A percentile compares a stretch with the other conserved stretches of the same genome.
Evolutionary conservation across 306 rosid species (phyloP).

Genomic region (Leucaena leucocephala): DNA sequence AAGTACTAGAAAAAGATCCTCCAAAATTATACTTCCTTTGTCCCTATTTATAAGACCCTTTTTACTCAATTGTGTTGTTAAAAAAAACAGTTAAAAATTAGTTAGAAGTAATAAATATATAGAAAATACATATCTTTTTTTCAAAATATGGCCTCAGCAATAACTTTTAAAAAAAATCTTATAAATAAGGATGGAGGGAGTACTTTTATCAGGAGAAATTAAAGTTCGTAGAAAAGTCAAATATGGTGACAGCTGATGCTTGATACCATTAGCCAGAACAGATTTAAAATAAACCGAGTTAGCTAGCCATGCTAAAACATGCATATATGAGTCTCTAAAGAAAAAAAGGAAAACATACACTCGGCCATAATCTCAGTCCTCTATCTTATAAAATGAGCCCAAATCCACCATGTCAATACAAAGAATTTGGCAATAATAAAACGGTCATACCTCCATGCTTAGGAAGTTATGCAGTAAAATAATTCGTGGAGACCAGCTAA

Average conservation of each 20-base stretch:
- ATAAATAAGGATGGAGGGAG: too few relatives aligned
- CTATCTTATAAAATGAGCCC: not conserved
- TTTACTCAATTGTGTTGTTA: too few relatives aligned
- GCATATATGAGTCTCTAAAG: not conserved
- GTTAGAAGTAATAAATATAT: too few relatives aligned
- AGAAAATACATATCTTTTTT: too few relatives aligned
- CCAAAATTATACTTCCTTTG: not conserved
- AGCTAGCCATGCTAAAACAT: not conserved
- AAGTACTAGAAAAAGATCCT: not conserved
- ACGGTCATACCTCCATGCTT: conserved; percentile 71
- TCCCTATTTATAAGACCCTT: too few relatives aligned
- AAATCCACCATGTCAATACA: conserved; percentile 17
- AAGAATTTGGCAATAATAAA: conserved; percentile 26
- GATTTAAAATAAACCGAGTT: not conserved
- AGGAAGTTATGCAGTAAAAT: conserved; percentile 83
- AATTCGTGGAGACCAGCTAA: conserved; percentile 96
- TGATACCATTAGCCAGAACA: not conserved
- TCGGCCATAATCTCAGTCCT: conserved; percentile 1
- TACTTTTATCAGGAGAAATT: not conserved
- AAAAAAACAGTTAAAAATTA: too few relatives aligned
- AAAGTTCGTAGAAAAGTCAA: not conserved
- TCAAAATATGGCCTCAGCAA: too few relatives aligned
- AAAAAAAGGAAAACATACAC: not conserved
- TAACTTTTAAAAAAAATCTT: too few relatives aligned
- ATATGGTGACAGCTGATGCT: not conserved